Evolutionary conservation across 2,329 filamentous ascomycete species (phyloP).

Genomic region (Aspergillus ochraceoroseus): DNA sequence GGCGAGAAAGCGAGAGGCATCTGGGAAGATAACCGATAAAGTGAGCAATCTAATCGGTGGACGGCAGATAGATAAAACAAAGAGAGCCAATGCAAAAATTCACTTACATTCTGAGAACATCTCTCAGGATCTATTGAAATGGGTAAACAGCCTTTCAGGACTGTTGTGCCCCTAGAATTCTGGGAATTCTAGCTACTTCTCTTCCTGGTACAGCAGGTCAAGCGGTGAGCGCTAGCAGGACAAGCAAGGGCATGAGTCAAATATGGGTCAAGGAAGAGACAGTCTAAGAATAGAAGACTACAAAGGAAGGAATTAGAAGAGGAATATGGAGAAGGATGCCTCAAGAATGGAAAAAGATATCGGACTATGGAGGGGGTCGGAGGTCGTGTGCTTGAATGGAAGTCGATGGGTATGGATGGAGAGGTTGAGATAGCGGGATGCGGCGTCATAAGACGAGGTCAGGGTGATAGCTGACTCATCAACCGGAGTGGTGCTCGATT

Average conservation of each 20-base stretch:
- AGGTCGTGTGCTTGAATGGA: background rate
- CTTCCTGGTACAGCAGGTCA: too few species aligned
- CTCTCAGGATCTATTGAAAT: slow-evolving; percentile 23
- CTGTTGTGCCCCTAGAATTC: background rate
- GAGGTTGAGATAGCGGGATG: slow-evolving; percentile 18
- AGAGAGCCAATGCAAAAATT: background rate
- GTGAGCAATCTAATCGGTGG: background rate
- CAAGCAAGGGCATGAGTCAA: background rate
- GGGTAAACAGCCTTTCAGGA: slow-evolving; percentile 1
- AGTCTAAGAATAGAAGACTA: background rate
- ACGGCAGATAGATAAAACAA: background rate
- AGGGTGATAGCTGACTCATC: slow-evolving; percentile 38
- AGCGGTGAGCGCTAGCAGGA: slow-evolving; percentile 11
- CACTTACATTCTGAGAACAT: slow-evolving; percentile 89
- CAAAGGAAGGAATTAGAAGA: background rate
- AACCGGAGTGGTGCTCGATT: too few species aligned
- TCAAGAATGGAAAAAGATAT: background rate
- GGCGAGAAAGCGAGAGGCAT: slow-evolving; percentile 92
- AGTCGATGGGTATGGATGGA: slow-evolving; percentile 5
- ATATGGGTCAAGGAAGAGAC: background rate
- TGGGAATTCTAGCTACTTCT: slow-evolving; percentile 4
- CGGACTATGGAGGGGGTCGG: background rate
- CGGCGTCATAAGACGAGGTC: slow-evolving; percentile 38
- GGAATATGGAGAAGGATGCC: background rate
- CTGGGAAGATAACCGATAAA: slow-evolving; percentile 36